Evolutionary conservation across 768 basidiomycete genomes (phyloP).

Genomic region (Porphyrellus cyaneotinctus): DNA sequence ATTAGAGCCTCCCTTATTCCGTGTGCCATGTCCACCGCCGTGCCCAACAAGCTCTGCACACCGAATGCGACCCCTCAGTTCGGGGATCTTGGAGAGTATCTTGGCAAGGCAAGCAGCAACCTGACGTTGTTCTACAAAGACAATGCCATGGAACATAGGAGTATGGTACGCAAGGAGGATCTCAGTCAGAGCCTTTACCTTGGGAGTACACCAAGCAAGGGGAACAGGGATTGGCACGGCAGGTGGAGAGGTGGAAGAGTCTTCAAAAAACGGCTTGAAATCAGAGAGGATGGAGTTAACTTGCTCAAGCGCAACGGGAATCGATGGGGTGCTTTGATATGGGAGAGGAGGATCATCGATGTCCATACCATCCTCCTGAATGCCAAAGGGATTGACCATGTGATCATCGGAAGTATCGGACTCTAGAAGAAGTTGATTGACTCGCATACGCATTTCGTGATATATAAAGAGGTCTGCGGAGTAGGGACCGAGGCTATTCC

Average conservation of each 20-base stretch:
- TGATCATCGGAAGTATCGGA: constrained; percentile 18
- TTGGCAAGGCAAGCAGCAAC: constrained; percentile 66
- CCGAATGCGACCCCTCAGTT: constrained; percentile 51
- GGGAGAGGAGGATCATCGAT: constrained; percentile 21
- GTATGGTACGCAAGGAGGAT: constrained; percentile 54
- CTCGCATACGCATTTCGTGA: constrained; percentile 51
- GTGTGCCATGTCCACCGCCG: constrained; percentile 37
- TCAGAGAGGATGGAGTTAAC: constrained; percentile 47
- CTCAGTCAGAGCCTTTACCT: constrained; percentile 59
- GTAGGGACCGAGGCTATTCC: constrained; percentile 65
- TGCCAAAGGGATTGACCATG: constrained; percentile 12
- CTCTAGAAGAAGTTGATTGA: constrained; percentile 39
- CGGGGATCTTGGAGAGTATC: constrained; percentile 57
- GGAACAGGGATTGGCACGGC: constrained; percentile 40
- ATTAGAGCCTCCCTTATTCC: constrained; percentile 16
- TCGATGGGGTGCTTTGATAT: constrained; percentile 11
- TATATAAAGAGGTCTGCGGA: constrained; percentile 71
- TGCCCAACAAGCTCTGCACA: constrained; percentile 72
- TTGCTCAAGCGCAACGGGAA: constrained; percentile 44
- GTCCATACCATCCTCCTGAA: constrained; percentile 25
- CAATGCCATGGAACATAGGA: constrained; percentile 67
- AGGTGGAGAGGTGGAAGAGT: constrained; percentile 24
- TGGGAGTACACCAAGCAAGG: constrained; percentile 70
- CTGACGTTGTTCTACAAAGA: constrained; percentile 86
- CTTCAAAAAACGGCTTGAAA: constrained; percentile 38